A percentile compares a stretch with the other conserved stretches of the same genome.
Conservation (phyloP, 148 eudicot species). For the Talinum fruticosum region DNA sequence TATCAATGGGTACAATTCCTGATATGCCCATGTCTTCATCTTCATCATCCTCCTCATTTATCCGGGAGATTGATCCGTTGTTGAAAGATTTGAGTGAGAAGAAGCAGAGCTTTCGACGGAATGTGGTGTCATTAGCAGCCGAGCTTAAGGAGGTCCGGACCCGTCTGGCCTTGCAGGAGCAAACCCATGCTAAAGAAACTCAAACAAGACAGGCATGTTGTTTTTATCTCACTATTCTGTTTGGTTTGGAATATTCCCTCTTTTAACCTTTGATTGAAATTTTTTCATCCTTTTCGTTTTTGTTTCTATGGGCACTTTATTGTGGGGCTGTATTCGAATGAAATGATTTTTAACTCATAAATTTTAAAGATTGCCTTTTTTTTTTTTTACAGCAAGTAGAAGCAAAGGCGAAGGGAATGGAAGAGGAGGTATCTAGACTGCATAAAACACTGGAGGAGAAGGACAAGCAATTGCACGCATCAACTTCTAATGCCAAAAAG, state of each 20-base stretch:
- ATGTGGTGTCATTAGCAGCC: slow-evolving; percentile 78
- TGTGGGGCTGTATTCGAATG: background rate
- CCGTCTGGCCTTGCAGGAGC: slow-evolving; percentile 68
- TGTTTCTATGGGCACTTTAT: slow-evolving; percentile 19
- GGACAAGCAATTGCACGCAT: slow-evolving; percentile 51
- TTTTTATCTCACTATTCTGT: slow-evolving; percentile 13
- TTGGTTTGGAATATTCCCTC: background rate
- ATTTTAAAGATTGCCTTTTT: background rate
- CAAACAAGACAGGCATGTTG: slow-evolving; percentile 64
- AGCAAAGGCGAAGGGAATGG: slow-evolving; percentile 64
- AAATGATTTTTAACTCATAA: background rate
- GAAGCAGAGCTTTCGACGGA: slow-evolving; percentile 66
- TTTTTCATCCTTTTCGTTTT: slow-evolving; percentile 33
- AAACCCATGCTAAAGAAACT: slow-evolving; percentile 61
- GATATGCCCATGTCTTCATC: slow-evolving; percentile 22
- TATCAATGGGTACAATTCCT: slow-evolving; percentile 24
- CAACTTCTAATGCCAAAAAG: slow-evolving; percentile 62
- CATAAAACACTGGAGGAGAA: slow-evolving; percentile 77
- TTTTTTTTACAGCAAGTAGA: slow-evolving; percentile 67
- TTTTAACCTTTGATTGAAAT: slow-evolving; percentile 26
- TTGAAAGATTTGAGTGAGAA: slow-evolving; percentile 81
- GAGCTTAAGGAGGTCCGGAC: slow-evolving; percentile 81
- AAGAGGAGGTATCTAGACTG: slow-evolving; percentile 60
- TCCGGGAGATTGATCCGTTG: slow-evolving; percentile 62
- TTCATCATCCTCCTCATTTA: slow-evolving; percentile 20